Percentiles rank a stretch among this genome's conserved stretches.
These are phyloP conservation scores for Schizochytrium sp. DNA, from an alignment of 108 stramenopile species.

Conservation along the genomic window DNA sequence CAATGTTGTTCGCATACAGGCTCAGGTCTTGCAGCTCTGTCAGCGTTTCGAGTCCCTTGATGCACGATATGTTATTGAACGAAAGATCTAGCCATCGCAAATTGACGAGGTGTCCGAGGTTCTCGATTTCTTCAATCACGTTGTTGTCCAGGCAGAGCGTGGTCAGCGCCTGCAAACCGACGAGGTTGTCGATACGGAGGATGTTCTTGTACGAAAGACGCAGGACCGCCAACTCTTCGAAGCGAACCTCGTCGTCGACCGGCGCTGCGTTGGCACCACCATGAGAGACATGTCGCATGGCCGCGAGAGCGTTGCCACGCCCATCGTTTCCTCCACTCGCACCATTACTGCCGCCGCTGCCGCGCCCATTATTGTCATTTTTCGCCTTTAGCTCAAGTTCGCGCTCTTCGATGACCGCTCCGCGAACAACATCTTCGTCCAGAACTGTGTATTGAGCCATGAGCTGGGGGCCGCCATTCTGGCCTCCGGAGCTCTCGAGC, in stretches of 20 bases:
- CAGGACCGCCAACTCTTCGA: constrained; percentile 18
- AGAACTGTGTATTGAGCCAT: background rate
- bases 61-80: constrained; percentile 52
- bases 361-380: background rate
- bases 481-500: background rate
- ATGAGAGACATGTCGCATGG: background rate
- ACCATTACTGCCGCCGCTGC: background rate
- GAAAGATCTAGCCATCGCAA: constrained; percentile 55
- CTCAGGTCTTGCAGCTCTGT: constrained; percentile 44
- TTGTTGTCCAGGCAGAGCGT: constrained; percentile 63
- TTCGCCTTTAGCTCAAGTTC: background rate
- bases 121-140: constrained; percentile 38
- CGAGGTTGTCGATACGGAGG: constrained; percentile 49
- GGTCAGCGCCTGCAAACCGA: constrained; percentile 41
- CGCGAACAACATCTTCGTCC: background rate
- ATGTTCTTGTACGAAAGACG: constrained; percentile 51
- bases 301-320: background rate
- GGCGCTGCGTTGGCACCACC: background rate
- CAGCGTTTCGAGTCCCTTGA: constrained; percentile 45
- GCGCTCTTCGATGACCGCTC: background rate
- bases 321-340: background rate
- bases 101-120: constrained; percentile 42
- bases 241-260: background rate
- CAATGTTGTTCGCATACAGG: constrained; percentile 47
- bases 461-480: background rate